Evolutionary conservation across 2,329 filamentous ascomycete species (phyloP).

Genomic region (Metarhizium sp.): DNA sequence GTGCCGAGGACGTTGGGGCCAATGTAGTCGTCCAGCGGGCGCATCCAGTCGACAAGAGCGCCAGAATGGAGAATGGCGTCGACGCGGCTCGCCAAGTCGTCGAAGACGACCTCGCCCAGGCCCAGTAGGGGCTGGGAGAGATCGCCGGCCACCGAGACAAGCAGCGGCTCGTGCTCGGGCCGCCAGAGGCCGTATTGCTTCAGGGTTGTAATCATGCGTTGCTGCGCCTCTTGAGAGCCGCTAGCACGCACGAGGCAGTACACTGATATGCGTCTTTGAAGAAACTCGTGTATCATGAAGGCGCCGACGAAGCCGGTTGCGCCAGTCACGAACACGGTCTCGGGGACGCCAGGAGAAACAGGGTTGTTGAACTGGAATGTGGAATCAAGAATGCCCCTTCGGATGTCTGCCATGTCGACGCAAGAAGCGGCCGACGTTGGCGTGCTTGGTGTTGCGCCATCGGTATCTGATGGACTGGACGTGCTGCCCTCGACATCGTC

Average conservation of each 20-base stretch:
- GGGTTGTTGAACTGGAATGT: background rate
- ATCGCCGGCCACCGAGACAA: too few species aligned
- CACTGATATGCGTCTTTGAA: background rate
- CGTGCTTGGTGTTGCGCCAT: background rate
- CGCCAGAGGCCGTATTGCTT: too few species aligned
- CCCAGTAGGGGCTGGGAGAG: background rate
- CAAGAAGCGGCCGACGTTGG: background rate
- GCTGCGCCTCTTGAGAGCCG: too few species aligned
- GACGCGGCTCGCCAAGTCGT: slow-evolving; percentile 3
- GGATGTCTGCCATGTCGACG: background rate
- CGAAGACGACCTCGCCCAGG: background rate
- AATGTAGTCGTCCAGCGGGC: slow-evolving; percentile 8
- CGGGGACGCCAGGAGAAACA: background rate
- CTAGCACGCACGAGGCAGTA: background rate
- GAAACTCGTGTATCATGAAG: background rate
- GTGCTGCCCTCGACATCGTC: background rate
- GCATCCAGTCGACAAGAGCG: slow-evolving; percentile 7
- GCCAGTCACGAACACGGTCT: background rate
- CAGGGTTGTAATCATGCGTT: too few species aligned
- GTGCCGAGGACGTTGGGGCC: slow-evolving; percentile 8
- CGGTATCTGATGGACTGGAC: background rate
- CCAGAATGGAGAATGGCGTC: slow-evolving; percentile 7
- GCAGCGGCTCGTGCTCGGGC: too few species aligned
- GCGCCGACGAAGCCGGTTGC: too few species aligned
- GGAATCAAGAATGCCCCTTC: background rate